phyloP scores from a whole-genome alignment of 2,329 filamentous ascomycete genomes.

The Ophiostoma sp. region DNA sequence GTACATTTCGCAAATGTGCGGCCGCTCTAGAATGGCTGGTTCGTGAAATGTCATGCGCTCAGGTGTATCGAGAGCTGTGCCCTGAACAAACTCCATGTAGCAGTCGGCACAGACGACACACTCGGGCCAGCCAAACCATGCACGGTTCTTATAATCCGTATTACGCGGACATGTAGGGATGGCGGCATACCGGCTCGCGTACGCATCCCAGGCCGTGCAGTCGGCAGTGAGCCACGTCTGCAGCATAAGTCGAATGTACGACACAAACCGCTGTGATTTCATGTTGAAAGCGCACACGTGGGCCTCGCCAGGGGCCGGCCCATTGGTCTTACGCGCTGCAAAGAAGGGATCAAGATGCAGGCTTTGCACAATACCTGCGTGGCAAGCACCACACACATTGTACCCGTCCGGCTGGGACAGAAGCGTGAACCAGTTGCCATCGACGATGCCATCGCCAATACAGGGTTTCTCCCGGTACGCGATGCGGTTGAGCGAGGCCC shows the following conservation, averaged over 20 bases:
- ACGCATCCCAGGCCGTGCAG: not conserved
- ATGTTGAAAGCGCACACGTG: conserved; percentile 36
- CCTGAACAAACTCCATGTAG: conserved; percentile 31
- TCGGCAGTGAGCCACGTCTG: conserved; percentile 18
- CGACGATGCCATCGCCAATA: conserved; percentile 31
- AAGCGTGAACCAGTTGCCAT: conserved; percentile 35
- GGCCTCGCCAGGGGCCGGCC: conserved; percentile 23
- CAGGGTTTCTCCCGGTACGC: conserved; percentile 32
- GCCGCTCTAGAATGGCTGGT: conserved; percentile 27
- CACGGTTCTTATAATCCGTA: conserved; percentile 27
- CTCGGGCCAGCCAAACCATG: conserved; percentile 36
- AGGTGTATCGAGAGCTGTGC: conserved; percentile 29
- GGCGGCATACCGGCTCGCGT: not conserved
- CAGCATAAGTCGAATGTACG: conserved; percentile 2
- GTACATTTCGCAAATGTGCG: conserved; percentile 36
- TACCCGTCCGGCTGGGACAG: conserved; percentile 33
- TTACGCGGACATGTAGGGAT: conserved; percentile 32
- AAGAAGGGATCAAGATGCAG: conserved; percentile 33
- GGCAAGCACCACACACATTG: conserved; percentile 36
- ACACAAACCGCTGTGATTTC: conserved; percentile 30
- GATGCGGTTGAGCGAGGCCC: conserved; percentile 31
- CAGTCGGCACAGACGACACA: conserved; percentile 35
- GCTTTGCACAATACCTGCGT: conserved; percentile 32
- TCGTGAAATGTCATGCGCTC: conserved; percentile 28
- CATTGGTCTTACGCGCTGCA: conserved; percentile 26